Percentiles rank a stretch among this genome's conserved stretches.
Evolutionary conservation across 495 filamentous ascomycete genomes (phyloP).

Genomic region (Immersiella caudata): DNA sequence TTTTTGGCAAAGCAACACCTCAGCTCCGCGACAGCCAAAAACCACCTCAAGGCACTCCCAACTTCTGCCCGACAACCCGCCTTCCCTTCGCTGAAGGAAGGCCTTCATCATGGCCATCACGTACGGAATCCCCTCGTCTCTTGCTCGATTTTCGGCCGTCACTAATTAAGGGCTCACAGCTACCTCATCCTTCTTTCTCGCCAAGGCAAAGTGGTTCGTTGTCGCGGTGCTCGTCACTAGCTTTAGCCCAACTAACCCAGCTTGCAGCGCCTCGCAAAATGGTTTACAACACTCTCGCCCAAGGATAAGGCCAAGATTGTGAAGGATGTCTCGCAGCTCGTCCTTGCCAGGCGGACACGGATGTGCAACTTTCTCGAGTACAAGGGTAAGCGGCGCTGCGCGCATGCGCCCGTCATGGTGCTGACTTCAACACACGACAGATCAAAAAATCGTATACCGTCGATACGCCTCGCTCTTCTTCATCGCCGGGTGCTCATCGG

Average conservation of each 20-base stretch:
- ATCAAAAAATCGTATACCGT: slow-evolving; percentile 97
- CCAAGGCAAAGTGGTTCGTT: slow-evolving; percentile 95
- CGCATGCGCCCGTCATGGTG: background rate
- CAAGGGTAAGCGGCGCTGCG: slow-evolving; percentile 68
- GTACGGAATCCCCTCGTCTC: slow-evolving; percentile 32
- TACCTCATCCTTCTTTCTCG: slow-evolving; percentile 96
- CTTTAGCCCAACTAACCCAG: slow-evolving; percentile 31
- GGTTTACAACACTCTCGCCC: slow-evolving; percentile 97
- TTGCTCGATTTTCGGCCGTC: background rate
- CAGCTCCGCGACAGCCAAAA: slow-evolving; percentile 7
- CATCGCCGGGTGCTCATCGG: slow-evolving; percentile 92
- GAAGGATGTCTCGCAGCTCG: slow-evolving; percentile 98
- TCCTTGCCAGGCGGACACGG: slow-evolving; percentile 88
- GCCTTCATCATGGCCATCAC: slow-evolving; percentile 52
- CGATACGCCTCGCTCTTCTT: slow-evolving; percentile 99
- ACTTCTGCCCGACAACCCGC: slow-evolving; percentile 16
- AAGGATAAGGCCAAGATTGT: slow-evolving; percentile 99
- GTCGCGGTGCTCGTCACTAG: slow-evolving; percentile 43
- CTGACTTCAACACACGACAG: slow-evolving; percentile 49
- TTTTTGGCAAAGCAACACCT: slow-evolving; percentile 8
- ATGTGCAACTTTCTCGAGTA: slow-evolving; percentile 99
- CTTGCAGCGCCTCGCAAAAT: slow-evolving; percentile 90
- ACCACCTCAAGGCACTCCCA: slow-evolving; percentile 21
- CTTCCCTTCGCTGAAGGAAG: slow-evolving; percentile 34
- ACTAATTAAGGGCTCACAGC: slow-evolving; percentile 52